Conservation (phyloP, 768 basidiomycete species). For the Russula abietina region DNA sequence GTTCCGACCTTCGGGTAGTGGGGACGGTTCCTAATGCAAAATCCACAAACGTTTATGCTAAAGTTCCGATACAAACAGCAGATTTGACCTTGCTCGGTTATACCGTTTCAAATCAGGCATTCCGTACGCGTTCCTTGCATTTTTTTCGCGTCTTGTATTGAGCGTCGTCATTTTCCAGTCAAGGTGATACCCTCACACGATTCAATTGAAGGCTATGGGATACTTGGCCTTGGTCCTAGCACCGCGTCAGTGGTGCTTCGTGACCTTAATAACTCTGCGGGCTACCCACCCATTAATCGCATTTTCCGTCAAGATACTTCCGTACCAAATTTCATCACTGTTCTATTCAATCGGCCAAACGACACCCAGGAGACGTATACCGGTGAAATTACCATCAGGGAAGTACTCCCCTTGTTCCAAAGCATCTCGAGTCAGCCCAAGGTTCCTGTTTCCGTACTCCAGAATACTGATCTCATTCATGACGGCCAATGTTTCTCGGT, state of each 20-base stretch:
- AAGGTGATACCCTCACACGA: slow-evolving; percentile 32
- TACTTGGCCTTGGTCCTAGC: slow-evolving; percentile 57
- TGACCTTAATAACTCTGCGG: slow-evolving; percentile 31
- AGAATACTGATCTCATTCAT: slow-evolving; percentile 42
- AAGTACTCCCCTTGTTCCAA: no score
- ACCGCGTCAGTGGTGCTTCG: slow-evolving; percentile 42
- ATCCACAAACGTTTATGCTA: slow-evolving; percentile 34
- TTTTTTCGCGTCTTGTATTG: no score
- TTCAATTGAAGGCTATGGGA: slow-evolving; percentile 34
- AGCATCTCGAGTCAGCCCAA: no score
- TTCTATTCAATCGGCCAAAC: no score
- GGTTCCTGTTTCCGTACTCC: slow-evolving; percentile 40
- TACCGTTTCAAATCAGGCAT: no score
- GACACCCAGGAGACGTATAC: no score
- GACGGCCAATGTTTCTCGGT: slow-evolving; percentile 61
- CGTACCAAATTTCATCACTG: no score
- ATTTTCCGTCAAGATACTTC: slow-evolving; percentile 61
- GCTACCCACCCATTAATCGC: slow-evolving; percentile 52
- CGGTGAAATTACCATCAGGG: no score
- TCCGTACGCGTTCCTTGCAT: no score
- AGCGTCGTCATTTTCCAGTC: slow-evolving; percentile 37
- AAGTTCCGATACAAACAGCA: no score
- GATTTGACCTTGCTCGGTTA: no score
- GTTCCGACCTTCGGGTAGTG: slow-evolving; percentile 61
- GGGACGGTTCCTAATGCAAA: slow-evolving; percentile 38